Base-by-base conservation (phyloP, 1,284 basidiomycete species). In the Coniophora puteana region DNA sequence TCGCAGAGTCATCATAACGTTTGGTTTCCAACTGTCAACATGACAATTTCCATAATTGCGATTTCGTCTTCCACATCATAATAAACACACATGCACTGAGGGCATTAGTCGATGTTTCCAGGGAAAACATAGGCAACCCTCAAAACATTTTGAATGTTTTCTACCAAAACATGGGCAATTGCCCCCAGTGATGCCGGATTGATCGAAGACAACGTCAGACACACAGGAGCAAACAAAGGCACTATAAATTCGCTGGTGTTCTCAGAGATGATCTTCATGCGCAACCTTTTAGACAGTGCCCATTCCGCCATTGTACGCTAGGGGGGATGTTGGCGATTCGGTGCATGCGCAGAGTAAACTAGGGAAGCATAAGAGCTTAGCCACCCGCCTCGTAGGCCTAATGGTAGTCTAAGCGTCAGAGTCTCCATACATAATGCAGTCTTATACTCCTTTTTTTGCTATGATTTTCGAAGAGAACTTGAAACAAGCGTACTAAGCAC, bases 241-340 rank as follows among this genome's bases (percentile, higher is more conserved):
- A n/a, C 33, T 44, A 50, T 50, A 57, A 50, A 41, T 36, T 17
- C 8, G 20, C 3, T 2, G 16, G 14, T 1, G 3, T 44, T 24
- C 30, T 24, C 39, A 6, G 14, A 37, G 33, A 41, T 40, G 44
- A 43, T 43, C 44, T 51, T 45, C 52, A 65, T n/a, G 65, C 78
- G 82, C 83, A 72, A 62, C 80, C 80, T 73, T 58, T 62, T 74
- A 85, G 83, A 85, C 82, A 85, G 82, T 85, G 74, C 83, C 81
- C 77, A 71, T 69, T 72, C 72, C 66, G 53, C 51, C 58, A 52
- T 47, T 47, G 16, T 49, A n/a, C n/a, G n/a, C 51, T 49, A 78
- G 69, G 64, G 58, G 56, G 70, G 69, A 63, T 72, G 78, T 66
- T 4, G 81, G 82, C 78, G 83, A 85, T 85, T 78, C 67, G 76